These are phyloP conservation scores for Smittium culicis DNA, from an alignment of 371 early-diverging fungal species.

Conservation along the genomic window DNA sequence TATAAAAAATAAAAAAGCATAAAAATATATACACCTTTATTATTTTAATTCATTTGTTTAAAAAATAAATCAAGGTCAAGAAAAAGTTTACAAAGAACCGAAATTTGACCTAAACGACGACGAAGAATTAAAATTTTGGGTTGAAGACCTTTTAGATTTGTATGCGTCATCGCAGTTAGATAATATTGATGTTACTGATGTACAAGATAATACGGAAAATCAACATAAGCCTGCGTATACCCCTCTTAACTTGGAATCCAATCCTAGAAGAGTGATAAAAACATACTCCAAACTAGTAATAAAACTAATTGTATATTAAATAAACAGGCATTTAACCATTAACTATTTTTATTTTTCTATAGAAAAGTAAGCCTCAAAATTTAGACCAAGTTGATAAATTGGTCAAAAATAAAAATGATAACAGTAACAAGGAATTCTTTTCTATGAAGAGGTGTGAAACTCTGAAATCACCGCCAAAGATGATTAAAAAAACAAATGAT, in stretches of 20 bases:
- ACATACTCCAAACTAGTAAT: neutral
- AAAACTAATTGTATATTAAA: too few relatives aligned
- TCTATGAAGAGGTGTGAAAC: neutral
- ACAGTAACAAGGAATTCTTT: neutral
- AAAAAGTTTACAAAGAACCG: neutral
- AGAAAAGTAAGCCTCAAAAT: neutral
- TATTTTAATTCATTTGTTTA: too few relatives aligned
- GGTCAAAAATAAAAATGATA: neutral
- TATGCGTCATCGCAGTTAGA: slow-evolving; percentile 8
- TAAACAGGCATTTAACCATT: too few relatives aligned
- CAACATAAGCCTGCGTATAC: neutral
- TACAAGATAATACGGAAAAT: too few relatives aligned
- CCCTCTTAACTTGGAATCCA: neutral
- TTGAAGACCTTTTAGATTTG: slow-evolving; percentile 7
- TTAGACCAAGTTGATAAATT: neutral
- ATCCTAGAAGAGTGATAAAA: neutral
- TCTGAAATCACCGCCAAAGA: neutral
- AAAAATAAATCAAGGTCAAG: neutral
- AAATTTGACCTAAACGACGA: neutral
- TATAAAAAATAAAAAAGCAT: too few relatives aligned
- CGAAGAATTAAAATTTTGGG: slow-evolving; percentile 2
- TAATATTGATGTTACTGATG: neutral
- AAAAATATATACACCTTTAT: too few relatives aligned
- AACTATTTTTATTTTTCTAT: neutral
- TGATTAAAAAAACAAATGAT: neutral